Conservation (phyloP, 2,329 filamentous ascomycete genomes). For the Colletotrichum eleusines region DNA sequence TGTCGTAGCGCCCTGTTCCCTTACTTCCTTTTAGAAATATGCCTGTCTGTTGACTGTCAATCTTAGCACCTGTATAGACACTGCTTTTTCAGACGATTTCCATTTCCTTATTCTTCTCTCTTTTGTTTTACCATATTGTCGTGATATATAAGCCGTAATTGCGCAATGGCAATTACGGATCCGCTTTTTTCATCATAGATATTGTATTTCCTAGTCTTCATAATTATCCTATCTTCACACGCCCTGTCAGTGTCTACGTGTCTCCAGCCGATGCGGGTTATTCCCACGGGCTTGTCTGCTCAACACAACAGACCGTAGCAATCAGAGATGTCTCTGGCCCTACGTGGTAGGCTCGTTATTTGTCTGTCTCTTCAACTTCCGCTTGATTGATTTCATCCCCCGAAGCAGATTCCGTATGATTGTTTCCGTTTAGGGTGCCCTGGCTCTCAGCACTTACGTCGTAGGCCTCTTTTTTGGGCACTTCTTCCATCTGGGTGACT, state of each 20-base stretch:
- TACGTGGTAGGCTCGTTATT: neutral
- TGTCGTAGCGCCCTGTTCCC: neutral
- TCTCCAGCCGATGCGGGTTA: neutral
- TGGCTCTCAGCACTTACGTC: neutral
- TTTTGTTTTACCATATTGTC: too few species aligned
- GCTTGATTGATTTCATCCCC: too few species aligned
- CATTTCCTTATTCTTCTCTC: neutral
- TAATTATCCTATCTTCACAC: too few species aligned
- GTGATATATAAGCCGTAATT: too few species aligned
- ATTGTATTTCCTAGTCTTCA: too few species aligned
- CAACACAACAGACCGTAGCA: too few species aligned
- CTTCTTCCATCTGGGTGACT: neutral
- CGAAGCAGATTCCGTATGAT: neutral
- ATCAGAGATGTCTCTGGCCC: fast-evolving
- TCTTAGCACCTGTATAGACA: neutral
- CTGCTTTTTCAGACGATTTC: neutral
- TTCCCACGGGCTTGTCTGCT: too few species aligned
- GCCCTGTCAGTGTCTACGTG: neutral
- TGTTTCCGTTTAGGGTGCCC: neutral
- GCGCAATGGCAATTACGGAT: too few species aligned
- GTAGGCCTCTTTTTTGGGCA: neutral
- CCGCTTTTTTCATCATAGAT: neutral
- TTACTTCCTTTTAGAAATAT: neutral
- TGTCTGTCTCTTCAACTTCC: neutral
- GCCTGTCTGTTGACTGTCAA: neutral